Conservation (phyloP, 139 green algal genomes). For the Desmodesmus armatus region DNA sequence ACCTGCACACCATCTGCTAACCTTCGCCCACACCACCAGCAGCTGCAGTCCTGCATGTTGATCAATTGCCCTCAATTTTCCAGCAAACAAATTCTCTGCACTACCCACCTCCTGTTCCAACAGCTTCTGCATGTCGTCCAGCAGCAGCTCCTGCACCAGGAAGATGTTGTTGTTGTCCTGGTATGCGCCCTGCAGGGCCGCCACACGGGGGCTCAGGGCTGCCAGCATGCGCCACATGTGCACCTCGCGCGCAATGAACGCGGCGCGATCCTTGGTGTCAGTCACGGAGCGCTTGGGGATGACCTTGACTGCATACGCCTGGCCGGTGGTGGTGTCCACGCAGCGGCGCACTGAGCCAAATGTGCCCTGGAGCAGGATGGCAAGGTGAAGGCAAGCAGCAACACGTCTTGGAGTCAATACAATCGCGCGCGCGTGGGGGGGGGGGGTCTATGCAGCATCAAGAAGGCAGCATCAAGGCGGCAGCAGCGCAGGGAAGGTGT, state of each 20-base stretch:
- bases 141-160: constrained; percentile 63
- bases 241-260: constrained; percentile 55
- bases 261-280: constrained; percentile 21
- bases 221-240: constrained; percentile 39
- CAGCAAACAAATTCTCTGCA: too few relatives aligned
- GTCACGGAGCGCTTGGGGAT: constrained; percentile 33
- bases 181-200: constrained; percentile 42
- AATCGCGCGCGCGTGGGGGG: too few relatives aligned
- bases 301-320: constrained; percentile 58
- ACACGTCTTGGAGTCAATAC: neutral
- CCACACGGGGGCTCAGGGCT: neutral
- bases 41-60: too few relatives aligned
- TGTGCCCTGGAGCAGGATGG: constrained; percentile 20
- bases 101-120: constrained; percentile 13
- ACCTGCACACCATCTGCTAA: too few relatives aligned
- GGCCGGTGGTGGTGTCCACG: constrained; percentile 8
- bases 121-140: constrained; percentile 42
- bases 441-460: too few relatives aligned
- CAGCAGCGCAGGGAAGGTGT: too few relatives aligned
- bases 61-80: too few relatives aligned
- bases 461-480: too few relatives aligned
- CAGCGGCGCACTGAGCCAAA: constrained; percentile 35
- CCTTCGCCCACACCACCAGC: too few relatives aligned
- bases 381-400: neutral
- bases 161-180: constrained; percentile 48